Base-by-base conservation (phyloP, 2,329 filamentous ascomycete genomes). In the Rhynchosporium agropyri region DNA sequence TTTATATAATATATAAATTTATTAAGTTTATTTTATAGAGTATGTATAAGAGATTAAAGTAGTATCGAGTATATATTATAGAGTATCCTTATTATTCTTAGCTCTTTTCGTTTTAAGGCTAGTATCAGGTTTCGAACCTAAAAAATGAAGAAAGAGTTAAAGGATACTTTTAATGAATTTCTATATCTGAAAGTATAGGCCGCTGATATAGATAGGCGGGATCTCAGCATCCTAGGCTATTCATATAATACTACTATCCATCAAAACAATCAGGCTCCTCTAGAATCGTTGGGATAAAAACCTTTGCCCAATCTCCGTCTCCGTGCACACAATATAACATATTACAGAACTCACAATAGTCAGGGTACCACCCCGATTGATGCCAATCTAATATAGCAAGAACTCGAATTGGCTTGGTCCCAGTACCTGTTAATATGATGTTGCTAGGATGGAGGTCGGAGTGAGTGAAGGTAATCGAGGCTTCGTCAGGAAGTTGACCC, bases 311-410 rank as follows among this genome's bases (percentile, higher is more conserved):
- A 10, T 63, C 63, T 55, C 54, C 62, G 28, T 31, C 12, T 26
- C 36, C 28, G 12, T 54, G 6, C 10, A 33, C 45, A 43, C 62
- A 63, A 60, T 53, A 64, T 0, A 43, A 26, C 33, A 66, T 70
- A 58, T 74, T 76, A 60, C 73, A 75, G 36, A 67, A 71, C 60
- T 76, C 74, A 75, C 74, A 77, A 61, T 76, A 76, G 7, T 66
- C 67, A 0, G 74, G 74, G 65, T 74, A 74, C 73, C 74, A 77
- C 4, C 75, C 75, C 5, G 74, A 70, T 66, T 76, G 71, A 59
- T 69, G 64, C 75, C 75, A 77, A 66, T 76, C 74, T 63, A 77
- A 53, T 43, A 76, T 70, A 2, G 69, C 68, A 36, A 71, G 26
- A 49, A 76, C 63, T 31, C 65, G 68, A 50, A 63, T 59, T 13